Base-by-base conservation (phyloP, 352 stramenopile species). In the Globisporangium nodosum region DNA sequence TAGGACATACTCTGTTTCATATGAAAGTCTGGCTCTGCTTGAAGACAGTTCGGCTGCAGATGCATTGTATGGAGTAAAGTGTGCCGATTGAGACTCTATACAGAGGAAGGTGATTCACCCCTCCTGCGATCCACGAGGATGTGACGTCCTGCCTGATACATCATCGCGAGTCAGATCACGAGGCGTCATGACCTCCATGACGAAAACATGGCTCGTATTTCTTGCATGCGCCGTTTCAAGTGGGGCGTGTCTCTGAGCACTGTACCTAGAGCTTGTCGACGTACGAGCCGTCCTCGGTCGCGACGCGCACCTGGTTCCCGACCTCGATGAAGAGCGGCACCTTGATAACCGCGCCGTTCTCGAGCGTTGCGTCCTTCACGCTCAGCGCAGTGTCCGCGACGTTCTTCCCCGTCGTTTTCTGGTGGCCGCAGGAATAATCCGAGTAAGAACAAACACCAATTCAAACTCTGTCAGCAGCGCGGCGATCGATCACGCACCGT, bases 291-390 rank as follows among this genome's bases (percentile, higher is more conserved):
- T 92, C 84, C 33, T 92, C 81, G 15, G 81, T 92, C 12, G 73
- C 60, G 30, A 94, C 58, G 56, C 84, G 85, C 57, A 94, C 67
- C 39, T 90, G 61, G 60, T 91, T 85, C 63, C 85, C 85, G 12
- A 78, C 67, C 63, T 94, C 85, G 24, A 94, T 85, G 69, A 88
- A 90, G 33, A 90, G 77, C 39, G 85, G 85, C 42, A 94, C 85
- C 63, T 92, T 92, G 62, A 94, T 68, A 48, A 89, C 67, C 5
- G 78, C 74, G 37, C 81, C 85, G 59, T 94, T 94, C 66, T 78
- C 66, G 39, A 94, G 65, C 60, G 76, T 91, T 54, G 85, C 85
- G 66, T 92, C 71, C 67, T 94, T 94, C 54, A 92, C 73, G 52
- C 83, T 92, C 50, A 92, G 61, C 30, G 81, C 75, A 51, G 71